Conservation (phyloP, 169 alveolate species). For the Eimeria sp. region DNA sequence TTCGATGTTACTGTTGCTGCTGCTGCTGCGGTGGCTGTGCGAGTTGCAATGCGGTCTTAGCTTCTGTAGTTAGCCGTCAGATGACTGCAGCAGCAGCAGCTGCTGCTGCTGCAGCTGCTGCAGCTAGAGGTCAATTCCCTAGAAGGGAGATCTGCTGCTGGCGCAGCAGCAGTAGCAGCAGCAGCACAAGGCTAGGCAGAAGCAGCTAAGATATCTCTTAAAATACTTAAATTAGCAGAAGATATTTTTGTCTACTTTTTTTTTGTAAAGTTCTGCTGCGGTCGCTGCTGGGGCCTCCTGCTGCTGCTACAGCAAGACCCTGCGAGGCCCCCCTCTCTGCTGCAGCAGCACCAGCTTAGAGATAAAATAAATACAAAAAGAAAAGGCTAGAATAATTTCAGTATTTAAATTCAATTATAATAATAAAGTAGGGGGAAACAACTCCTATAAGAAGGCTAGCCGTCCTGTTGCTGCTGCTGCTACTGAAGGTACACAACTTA, state of each 20-base stretch:
- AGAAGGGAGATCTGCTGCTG: neutral
- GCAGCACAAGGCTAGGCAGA: neutral
- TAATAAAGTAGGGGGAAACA: too few species aligned
- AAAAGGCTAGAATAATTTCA: too few species aligned
- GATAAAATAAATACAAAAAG: neutral
- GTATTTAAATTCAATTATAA: neutral
- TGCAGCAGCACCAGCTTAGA: neutral
- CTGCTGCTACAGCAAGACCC: neutral
- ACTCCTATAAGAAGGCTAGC: neutral
- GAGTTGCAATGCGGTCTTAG: neutral
- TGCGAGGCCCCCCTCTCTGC: neutral
- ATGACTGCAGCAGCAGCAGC: neutral
- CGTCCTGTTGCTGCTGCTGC: neutral
- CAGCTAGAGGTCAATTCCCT: neutral
- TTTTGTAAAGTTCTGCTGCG: neutral
- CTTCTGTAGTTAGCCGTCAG: neutral
- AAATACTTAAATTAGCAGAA: neutral
- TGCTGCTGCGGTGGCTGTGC: neutral
- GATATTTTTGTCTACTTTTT: neutral
- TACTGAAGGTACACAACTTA: neutral
- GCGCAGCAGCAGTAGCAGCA: slow-evolving; percentile 51
- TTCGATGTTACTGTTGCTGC: neutral
- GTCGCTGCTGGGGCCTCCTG: neutral
- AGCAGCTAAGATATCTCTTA: neutral
- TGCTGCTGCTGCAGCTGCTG: slow-evolving; percentile 42